A percentile compares a stretch with the other conserved stretches of the same genome.
Conservation (phyloP, 176 grass and related monocot genomes). For the Hordeum vulgare region MorexV3_pseudomolecules_assembly NC_058524.1:618140640-618141139, state of each 20-base stretch:
- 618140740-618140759: not conserved
- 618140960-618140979: too few relatives aligned
- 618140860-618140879: too few relatives aligned
- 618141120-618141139: not conserved
- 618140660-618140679: too few relatives aligned
- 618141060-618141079: constrained; percentile 7
- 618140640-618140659: too few relatives aligned
- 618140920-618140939: too few relatives aligned
- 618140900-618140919: too few relatives aligned
- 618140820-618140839: not conserved
- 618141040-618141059: not conserved
- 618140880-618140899: too few relatives aligned
- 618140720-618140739: too few relatives aligned
- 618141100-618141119: not conserved
- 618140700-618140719: not conserved
- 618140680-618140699: not conserved
- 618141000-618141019: not conserved
- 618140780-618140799: too few relatives aligned
- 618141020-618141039: not conserved
- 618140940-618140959: not conserved
- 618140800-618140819: too few relatives aligned
- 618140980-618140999: not conserved
- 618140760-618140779: too few relatives aligned
- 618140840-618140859: too few relatives aligned
- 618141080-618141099: not conserved